Conservation (phyloP, 2,329 filamentous ascomycete species). For the Botrytis hyacinthi region DNA sequence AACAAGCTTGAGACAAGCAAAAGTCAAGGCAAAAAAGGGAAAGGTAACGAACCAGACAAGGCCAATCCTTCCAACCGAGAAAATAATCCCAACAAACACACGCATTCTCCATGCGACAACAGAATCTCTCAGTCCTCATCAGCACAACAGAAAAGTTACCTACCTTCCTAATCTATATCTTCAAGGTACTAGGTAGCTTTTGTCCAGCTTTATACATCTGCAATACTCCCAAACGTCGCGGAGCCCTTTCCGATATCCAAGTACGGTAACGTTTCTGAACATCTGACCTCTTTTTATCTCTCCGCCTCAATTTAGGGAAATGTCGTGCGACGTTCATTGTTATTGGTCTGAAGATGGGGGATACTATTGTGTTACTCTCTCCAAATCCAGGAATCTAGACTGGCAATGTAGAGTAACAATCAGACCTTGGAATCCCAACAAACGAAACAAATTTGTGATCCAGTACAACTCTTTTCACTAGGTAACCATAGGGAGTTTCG, state of each 20-base stretch:
- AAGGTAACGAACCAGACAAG: not conserved
- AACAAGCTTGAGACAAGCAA: not conserved
- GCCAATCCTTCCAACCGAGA: constrained; percentile 8
- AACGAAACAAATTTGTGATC: not conserved
- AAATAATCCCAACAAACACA: constrained; percentile 16
- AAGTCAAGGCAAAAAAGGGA: constrained; percentile 1
- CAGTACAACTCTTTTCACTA: not conserved
- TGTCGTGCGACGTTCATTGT: constrained; percentile 15
- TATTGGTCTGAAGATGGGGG: not conserved
- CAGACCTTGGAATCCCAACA: not conserved
- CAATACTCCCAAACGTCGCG: constrained; percentile 7
- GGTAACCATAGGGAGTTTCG: not conserved
- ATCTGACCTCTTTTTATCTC: constrained; percentile 20
- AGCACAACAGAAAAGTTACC: constrained; percentile 7
- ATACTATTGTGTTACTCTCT: not conserved
- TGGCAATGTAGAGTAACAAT: not conserved
- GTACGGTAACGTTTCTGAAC: constrained; percentile 19
- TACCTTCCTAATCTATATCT: constrained; percentile 16
- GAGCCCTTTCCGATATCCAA: constrained; percentile 16
- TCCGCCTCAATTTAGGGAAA: not conserved
- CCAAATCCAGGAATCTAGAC: not conserved
- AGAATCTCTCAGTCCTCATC: constrained; percentile 7
- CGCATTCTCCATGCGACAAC: constrained; percentile 4
- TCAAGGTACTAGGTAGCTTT: not conserved
- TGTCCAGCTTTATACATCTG: not conserved